phyloP scores from a whole-genome alignment of 805 yeast species.

The Metschnikowia vanudenii region DNA sequence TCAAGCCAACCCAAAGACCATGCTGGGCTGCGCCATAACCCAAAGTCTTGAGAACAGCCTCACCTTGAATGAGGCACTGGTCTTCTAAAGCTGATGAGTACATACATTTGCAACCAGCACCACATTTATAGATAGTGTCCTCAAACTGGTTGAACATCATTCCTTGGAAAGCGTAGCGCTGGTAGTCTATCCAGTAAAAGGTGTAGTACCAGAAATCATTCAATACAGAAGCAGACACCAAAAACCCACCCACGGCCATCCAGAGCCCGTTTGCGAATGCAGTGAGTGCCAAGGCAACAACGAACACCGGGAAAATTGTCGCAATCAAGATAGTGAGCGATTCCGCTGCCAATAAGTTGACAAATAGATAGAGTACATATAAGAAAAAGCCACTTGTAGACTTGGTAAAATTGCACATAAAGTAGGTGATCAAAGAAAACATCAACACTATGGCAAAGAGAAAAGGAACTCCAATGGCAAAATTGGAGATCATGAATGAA shows the following conservation, averaged over 20 bases:
- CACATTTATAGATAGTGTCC: conserved; percentile 29
- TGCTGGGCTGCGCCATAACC: conserved; percentile 29
- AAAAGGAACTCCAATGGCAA: conserved; percentile 37
- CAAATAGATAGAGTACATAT: conserved; percentile 38
- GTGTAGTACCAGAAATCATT: conserved; percentile 42
- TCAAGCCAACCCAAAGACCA: conserved; percentile 37
- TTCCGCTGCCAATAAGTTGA: conserved; percentile 42
- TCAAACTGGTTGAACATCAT: conserved; percentile 43
- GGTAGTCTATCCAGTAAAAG: conserved; percentile 41
- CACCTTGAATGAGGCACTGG: conserved; percentile 33
- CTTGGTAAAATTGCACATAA: conserved; percentile 31
- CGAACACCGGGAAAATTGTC: conserved; percentile 35
- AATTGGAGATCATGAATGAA: conserved; percentile 35
- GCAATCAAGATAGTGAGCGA: conserved; percentile 38
- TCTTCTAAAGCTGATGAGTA: conserved; percentile 26
- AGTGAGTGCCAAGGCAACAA: conserved; percentile 37
- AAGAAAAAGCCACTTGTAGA: conserved; percentile 31
- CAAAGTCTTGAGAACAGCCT: conserved; percentile 29
- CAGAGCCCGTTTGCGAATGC: conserved; percentile 44
- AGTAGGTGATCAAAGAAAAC: conserved; percentile 35
- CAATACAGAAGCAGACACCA: conserved; percentile 33
- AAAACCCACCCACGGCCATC: conserved; percentile 44
- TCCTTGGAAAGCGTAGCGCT: conserved; percentile 43
- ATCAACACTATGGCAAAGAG: conserved; percentile 30
- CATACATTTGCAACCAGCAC: conserved; percentile 34